phyloP scores from a whole-genome alignment of 2,329 filamentous ascomycete species.

The Verticillium zaregamsianum region DNA sequence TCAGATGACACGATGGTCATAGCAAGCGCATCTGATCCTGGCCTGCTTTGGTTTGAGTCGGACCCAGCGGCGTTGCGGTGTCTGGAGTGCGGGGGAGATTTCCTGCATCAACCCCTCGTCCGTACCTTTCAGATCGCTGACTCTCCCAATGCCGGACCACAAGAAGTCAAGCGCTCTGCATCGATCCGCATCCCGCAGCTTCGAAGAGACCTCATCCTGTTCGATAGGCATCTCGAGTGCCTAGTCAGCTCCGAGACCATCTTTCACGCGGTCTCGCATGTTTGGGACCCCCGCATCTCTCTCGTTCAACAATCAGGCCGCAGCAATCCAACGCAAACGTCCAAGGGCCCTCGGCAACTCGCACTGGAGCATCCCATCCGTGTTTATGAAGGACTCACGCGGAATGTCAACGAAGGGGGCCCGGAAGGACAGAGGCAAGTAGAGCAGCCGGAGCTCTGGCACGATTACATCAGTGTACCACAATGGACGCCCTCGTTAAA shows the following conservation, averaged over 20 bases:
- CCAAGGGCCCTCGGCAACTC: neutral
- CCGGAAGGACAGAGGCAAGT: neutral
- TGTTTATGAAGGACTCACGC: no score
- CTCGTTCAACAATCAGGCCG: neutral
- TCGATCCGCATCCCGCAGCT: neutral
- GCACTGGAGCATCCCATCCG: neutral
- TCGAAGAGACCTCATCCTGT: neutral
- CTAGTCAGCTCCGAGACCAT: neutral
- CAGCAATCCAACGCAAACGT: neutral
- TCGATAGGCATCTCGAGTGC: neutral
- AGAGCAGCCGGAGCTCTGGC: neutral
- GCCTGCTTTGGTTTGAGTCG: neutral
- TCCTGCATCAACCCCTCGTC: neutral
- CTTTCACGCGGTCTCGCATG: neutral
- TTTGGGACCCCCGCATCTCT: neutral
- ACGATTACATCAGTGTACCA: conserved; percentile 3
- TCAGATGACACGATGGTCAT: no score
- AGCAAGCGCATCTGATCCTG: no score
- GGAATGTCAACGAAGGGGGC: neutral
- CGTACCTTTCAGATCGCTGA: neutral
- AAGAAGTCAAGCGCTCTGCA: neutral
- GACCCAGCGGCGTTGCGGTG: neutral
- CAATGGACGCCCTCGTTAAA: conserved; percentile 1
- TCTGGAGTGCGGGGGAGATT: neutral
- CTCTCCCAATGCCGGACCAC: neutral